Base-by-base conservation (phyloP, 2,329 filamentous ascomycete species). In the Setomelanomma holmii region DNA sequence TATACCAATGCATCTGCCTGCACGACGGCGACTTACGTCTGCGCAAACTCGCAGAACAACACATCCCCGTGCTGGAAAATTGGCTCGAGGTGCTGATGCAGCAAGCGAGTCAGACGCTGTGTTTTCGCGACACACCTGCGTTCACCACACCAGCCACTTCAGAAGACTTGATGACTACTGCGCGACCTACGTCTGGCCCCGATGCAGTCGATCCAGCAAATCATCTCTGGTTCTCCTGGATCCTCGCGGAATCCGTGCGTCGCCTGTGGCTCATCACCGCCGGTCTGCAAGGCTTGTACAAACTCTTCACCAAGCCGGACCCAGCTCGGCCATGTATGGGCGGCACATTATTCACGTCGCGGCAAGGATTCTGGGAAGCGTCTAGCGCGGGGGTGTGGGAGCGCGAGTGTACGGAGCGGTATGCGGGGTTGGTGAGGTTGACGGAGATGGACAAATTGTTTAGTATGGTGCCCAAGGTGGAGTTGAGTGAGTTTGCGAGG, bases 331-430 rank as follows among this genome's bases (percentile, higher is more conserved):
- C 27, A 6, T 46, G 36, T 22, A 24, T 42, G 16, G 42, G 49
- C 16, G 38, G 49, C 16, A 24, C 17, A 17, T 21, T 46, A 8
- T 46, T 46, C 17, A 51, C 49, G 8, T 20, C 19, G 24, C 24
- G 49, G 16, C 24, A 21, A n/a, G 49, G 49, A 4, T 46, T 51
- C 12, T 51, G 49, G 42, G 38, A 46, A 17, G 49, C 49, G 7
- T 14, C 14, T 5, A 45, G 35, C 7, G 49, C 42, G 19, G 11
- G 22, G 10, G 42, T 14, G 10, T 51, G 49, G 43, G 39, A 52
- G 42, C 39, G 40, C 23, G 21, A 33, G 21, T 51, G 39, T 40
- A 47, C 16, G 4, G 43, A 47, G 34, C 19, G 19, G 12, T 46
- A 46, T 22, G 10, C 49, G 11, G 39, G 39, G 17, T 19, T 47